Conservation (phyloP, 495 filamentous ascomycete genomes). For the Aspergillus steynii region DNA sequence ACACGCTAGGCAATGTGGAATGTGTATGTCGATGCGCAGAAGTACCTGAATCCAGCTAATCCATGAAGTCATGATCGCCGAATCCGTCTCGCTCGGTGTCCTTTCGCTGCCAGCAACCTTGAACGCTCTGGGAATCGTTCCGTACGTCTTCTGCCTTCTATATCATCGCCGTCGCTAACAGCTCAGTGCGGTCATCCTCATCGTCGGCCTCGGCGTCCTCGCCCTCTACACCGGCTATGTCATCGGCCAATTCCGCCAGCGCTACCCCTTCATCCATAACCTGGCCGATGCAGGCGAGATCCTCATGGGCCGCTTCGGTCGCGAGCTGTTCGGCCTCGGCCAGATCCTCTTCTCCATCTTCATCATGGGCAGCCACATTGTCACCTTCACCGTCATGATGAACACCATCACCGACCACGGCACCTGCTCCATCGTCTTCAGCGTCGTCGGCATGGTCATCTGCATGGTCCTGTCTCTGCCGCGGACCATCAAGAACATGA, state of each 20-base stretch:
- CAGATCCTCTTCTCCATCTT: constrained; percentile 72
- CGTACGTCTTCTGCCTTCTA: constrained; percentile 19
- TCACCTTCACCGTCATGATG: constrained; percentile 68
- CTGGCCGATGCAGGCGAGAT: constrained; percentile 67
- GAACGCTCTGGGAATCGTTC: constrained; percentile 62
- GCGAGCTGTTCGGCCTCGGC: constrained; percentile 64
- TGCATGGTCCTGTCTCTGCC: constrained; percentile 67
- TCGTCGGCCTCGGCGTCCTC: constrained; percentile 65
- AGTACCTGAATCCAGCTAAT: constrained; percentile 3
- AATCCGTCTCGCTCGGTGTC: constrained; percentile 68
- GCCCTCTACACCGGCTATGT: constrained; percentile 77
- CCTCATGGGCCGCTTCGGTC: constrained; percentile 61
- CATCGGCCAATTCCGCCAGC: constrained; percentile 66
- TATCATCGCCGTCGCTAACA: background rate
- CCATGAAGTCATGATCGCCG: constrained; percentile 60
- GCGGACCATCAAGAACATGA: constrained; percentile 61
- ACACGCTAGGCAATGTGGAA: constrained; percentile 38
- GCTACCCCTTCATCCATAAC: constrained; percentile 64
- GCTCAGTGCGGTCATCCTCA: constrained; percentile 53
- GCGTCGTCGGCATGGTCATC: constrained; percentile 62
- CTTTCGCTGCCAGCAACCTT: constrained; percentile 63
- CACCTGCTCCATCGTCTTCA: constrained; percentile 70
- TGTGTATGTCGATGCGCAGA: constrained; percentile 22
- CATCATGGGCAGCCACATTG: constrained; percentile 75
- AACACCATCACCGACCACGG: constrained; percentile 66